A percentile compares a stretch with the other conserved stretches of the same genome.
These are phyloP conservation scores for Thelephora terrestris DNA, from an alignment of 1,284 basidiomycete species.

Conservation along the genomic window DNA sequence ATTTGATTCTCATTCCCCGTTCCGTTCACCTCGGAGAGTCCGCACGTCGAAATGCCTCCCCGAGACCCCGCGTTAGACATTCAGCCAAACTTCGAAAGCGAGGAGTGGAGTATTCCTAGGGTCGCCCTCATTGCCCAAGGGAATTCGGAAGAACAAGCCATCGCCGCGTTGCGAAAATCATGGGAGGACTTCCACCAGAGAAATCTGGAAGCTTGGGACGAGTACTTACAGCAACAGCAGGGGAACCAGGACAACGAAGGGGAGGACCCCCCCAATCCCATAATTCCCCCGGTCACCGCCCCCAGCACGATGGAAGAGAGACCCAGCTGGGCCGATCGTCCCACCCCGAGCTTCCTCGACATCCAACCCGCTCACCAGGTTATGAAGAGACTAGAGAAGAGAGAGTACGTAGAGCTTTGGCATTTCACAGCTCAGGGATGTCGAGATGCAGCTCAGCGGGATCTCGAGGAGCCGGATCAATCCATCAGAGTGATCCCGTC, in stretches of 20 bases:
- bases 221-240: no score
- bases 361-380: no score
- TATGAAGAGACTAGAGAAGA: constrained; percentile 13
- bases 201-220: no score
- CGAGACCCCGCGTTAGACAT: neutral
- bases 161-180: neutral
- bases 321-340: no score
- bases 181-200: no score
- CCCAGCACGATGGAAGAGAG: no score
- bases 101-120: neutral
- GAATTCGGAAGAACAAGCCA: neutral
- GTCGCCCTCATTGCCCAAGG: neutral
- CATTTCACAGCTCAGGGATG: constrained; percentile 21
- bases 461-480: neutral
- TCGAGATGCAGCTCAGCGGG: constrained; percentile 12
- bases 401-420: constrained; percentile 19
- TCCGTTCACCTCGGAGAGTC: no score
- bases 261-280: no score
- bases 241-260: no score
- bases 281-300: no score
- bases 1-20: no score
- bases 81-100: neutral
- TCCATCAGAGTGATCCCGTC: neutral
- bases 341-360: constrained; percentile 10
- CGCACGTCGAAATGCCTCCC: no score